Conservation (phyloP, 768 basidiomycete species). For the Hypholoma sublateritium region DNA sequence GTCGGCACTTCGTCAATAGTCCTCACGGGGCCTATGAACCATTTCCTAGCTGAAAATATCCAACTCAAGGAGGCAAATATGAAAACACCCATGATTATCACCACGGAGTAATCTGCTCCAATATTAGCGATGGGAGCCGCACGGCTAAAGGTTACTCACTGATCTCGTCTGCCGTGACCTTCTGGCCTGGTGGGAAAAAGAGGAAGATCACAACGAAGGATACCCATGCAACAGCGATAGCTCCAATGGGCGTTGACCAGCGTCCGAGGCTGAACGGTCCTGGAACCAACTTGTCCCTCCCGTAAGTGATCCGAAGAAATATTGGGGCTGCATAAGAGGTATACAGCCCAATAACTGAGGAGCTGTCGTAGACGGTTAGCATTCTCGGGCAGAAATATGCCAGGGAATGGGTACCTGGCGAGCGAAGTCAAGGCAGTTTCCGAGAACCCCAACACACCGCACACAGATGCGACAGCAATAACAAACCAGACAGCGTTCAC, state of each 20-base stretch:
- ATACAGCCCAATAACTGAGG: slow-evolving; percentile 72
- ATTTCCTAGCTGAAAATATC: slow-evolving; percentile 65
- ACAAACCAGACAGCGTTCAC: slow-evolving; percentile 80
- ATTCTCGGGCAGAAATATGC: not conserved
- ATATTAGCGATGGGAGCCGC: too few species aligned
- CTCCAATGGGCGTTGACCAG: slow-evolving; percentile 60
- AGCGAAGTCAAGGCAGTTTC: slow-evolving; percentile 61
- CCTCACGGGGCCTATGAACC: slow-evolving; percentile 68
- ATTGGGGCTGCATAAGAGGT: slow-evolving; percentile 68
- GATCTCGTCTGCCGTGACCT: slow-evolving; percentile 45
- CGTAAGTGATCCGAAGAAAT: slow-evolving; percentile 70
- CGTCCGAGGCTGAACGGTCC: slow-evolving; percentile 62
- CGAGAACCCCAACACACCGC: slow-evolving; percentile 68
- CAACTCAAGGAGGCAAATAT: slow-evolving; percentile 64
- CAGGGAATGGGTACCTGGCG: slow-evolving; percentile 47
- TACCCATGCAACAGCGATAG: slow-evolving; percentile 66
- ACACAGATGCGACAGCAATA: slow-evolving; percentile 52
- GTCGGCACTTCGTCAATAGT: slow-evolving; percentile 36
- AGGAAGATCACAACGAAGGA: slow-evolving; percentile 58
- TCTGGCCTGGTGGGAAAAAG: slow-evolving; percentile 50
- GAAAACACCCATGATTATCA: slow-evolving; percentile 65
- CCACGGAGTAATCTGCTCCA: slow-evolving; percentile 61
- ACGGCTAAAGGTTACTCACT: slow-evolving; percentile 38
- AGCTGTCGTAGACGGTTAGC: slow-evolving; percentile 33
- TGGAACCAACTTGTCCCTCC: slow-evolving; percentile 53